phyloP scores from a whole-genome alignment of 2,329 filamentous ascomycete species.

The Simplicillium sp. region DNA sequence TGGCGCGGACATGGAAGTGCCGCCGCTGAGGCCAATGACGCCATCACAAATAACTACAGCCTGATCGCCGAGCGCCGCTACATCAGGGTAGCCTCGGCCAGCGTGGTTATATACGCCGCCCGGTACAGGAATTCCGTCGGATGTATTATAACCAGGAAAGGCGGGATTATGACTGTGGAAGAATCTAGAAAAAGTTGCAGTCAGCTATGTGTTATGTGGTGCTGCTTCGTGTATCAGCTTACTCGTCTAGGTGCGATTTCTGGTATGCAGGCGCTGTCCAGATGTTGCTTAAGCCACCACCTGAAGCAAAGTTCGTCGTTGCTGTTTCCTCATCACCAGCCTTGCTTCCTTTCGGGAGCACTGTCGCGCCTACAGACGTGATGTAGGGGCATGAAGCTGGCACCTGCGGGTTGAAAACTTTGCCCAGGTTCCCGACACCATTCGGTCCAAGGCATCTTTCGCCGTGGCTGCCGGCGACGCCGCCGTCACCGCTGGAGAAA shows the following conservation, averaged over 20 bases:
- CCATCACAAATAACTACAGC: constrained; percentile 26
- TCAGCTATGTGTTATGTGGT: background rate
- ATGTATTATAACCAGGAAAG: constrained; percentile 21
- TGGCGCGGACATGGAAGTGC: background rate
- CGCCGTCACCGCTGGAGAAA: constrained; percentile 28
- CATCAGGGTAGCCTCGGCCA: constrained; percentile 27
- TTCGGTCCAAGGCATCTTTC: background rate
- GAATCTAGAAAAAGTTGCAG: background rate
- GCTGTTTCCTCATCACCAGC: constrained; percentile 33
- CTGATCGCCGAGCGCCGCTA: constrained; percentile 33
- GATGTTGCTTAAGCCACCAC: constrained; percentile 31
- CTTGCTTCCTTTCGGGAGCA: constrained; percentile 28
- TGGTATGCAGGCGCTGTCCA: constrained; percentile 38
- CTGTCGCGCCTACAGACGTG: constrained; percentile 39
- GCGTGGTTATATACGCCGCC: constrained; percentile 24
- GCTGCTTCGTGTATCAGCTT: constrained; percentile 3
- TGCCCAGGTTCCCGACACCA: too few species aligned
- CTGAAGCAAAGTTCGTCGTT: constrained; percentile 14
- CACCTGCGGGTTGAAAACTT: constrained; percentile 22
- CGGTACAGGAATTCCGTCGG: constrained; percentile 25
- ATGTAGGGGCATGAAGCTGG: constrained; percentile 33
- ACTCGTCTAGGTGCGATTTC: constrained; percentile 22
- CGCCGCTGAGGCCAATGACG: constrained; percentile 10
- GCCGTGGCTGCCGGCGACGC: constrained; percentile 17
- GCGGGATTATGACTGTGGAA: constrained; percentile 24